phyloP scores from a whole-genome alignment of 306 rosid species.

The Benincasa hispida region DNA sequence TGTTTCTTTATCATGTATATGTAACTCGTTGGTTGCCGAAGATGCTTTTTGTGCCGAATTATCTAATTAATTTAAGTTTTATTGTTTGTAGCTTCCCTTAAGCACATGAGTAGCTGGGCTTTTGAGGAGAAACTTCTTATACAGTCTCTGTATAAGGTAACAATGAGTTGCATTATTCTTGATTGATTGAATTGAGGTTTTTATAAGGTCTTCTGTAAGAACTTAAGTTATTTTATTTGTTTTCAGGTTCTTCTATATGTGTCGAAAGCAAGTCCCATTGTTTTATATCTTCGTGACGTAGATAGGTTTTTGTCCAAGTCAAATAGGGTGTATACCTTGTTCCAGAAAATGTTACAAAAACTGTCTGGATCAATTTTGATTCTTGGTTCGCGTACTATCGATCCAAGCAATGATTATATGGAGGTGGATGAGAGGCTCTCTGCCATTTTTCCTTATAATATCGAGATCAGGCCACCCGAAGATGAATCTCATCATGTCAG shows the following conservation, averaged over 20 bases:
- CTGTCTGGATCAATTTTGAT: constrained; percentile 69
- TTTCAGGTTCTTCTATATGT: constrained; percentile 60
- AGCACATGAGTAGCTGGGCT: constrained; percentile 76
- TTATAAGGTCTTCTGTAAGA: neutral
- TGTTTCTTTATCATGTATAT: no score
- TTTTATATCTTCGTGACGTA: constrained; percentile 70
- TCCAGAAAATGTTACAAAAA: constrained; percentile 72
- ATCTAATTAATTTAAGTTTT: neutral
- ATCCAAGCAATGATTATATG: constrained; percentile 34
- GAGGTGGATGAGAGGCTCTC: constrained; percentile 57
- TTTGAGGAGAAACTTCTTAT: constrained; percentile 81
- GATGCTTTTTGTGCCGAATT: neutral
- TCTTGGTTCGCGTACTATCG: constrained; percentile 67
- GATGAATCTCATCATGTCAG: constrained; percentile 70
- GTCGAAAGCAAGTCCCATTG: constrained; percentile 65
- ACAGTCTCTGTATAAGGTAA: constrained; percentile 77
- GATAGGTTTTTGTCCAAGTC: constrained; percentile 53
- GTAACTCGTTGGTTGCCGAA: neutral
- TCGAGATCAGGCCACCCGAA: constrained; percentile 73
- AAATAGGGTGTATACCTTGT: constrained; percentile 52
- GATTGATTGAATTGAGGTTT: neutral
- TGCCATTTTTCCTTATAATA: constrained; percentile 66
- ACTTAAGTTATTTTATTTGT: neutral
- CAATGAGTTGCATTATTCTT: neutral
- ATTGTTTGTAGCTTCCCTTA: constrained; percentile 38